These are phyloP conservation scores for Hypomontagnella submonticulosa DNA, from an alignment of 495 filamentous ascomycete species.

Conservation along the genomic window DNA sequence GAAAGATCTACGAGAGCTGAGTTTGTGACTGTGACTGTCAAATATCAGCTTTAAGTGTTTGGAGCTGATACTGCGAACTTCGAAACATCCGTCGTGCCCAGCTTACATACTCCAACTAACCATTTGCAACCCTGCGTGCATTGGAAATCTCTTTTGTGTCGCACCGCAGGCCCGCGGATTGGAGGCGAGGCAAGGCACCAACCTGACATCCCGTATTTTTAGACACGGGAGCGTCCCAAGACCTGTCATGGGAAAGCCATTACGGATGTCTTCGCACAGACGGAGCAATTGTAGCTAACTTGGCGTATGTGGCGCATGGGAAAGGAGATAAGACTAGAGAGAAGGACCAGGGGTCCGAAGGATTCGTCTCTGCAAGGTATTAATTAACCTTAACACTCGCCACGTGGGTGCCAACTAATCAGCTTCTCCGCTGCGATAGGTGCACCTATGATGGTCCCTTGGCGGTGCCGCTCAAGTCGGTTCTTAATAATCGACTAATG, in stretches of 20 bases:
- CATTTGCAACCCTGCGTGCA: conserved; percentile 22
- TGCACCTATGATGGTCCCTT: no score
- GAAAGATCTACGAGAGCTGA: not conserved
- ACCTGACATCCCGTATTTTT: conserved; percentile 32
- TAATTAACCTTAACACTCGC: conserved; percentile 41
- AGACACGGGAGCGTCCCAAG: conserved; percentile 18
- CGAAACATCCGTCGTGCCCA: conserved; percentile 13
- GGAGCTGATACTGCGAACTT: conserved; percentile 9
- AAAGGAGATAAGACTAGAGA: conserved; percentile 1
- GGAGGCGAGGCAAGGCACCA: conserved; percentile 12
- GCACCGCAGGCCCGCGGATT: conserved; percentile 23
- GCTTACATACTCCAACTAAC: conserved; percentile 16
- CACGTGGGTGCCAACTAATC: conserved; percentile 41
- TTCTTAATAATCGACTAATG: conserved; percentile 15
- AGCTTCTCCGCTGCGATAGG: conserved; percentile 12
- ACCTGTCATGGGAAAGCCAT: not conserved
- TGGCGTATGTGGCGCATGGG: not conserved
- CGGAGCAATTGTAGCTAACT: conserved; percentile 4
- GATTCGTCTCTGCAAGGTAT: conserved; percentile 38
- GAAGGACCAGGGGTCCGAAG: conserved; percentile 11
- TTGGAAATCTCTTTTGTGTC: conserved; percentile 21
- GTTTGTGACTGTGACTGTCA: no score
- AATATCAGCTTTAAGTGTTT: not conserved
- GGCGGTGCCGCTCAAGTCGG: no score
- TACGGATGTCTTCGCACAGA: not conserved